A percentile compares a stretch with the other conserved stretches of the same genome.
These are phyloP conservation scores for Chaetomidium leptoderma DNA, from an alignment of 495 filamentous ascomycete species.

Conservation along the genomic window DNA sequence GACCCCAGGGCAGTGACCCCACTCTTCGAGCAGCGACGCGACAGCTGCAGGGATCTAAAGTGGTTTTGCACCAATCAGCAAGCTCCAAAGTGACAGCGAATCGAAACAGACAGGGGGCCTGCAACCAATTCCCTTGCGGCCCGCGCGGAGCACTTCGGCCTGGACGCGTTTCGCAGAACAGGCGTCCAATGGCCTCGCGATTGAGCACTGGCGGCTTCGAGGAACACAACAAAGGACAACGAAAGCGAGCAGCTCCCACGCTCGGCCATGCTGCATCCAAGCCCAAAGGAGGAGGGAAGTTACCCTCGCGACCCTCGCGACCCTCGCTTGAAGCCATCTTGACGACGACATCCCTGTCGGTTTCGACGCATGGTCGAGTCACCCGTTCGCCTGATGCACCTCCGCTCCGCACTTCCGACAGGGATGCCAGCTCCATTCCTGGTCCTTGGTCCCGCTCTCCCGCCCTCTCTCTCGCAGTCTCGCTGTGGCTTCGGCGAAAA, in stretches of 20 bases:
- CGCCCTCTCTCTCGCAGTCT: no score
- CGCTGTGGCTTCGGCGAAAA: conserved; percentile 5
- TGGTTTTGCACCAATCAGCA: conserved; percentile 36
- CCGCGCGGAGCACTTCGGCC: conserved; percentile 24
- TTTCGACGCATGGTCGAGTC: conserved; percentile 8
- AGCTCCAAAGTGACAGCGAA: conserved; percentile 24
- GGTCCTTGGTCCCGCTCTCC: no score
- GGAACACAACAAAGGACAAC: conserved; percentile 20
- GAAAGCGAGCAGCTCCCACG: conserved; percentile 13
- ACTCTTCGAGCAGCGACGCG: conserved; percentile 20
- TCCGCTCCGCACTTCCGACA: conserved; percentile 2
- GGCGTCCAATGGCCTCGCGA: conserved; percentile 23
- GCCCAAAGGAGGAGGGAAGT: conserved; percentile 1
- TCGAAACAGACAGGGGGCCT: conserved; percentile 20
- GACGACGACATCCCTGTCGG: not conserved
- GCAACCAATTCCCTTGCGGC: conserved; percentile 21
- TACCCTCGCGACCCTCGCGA: not conserved
- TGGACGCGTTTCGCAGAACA: conserved; percentile 25
- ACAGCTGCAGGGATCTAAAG: conserved; percentile 34
- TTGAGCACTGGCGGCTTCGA: conserved; percentile 10
- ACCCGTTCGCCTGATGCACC: conserved; percentile 5
- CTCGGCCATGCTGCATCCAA: conserved; percentile 6
- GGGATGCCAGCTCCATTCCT: conserved; percentile 15
- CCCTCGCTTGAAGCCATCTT: not conserved
- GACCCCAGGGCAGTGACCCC: no score